Base-by-base conservation (phyloP, 2,329 filamentous ascomycete genomes). In the Drechslera avenae region DNA sequence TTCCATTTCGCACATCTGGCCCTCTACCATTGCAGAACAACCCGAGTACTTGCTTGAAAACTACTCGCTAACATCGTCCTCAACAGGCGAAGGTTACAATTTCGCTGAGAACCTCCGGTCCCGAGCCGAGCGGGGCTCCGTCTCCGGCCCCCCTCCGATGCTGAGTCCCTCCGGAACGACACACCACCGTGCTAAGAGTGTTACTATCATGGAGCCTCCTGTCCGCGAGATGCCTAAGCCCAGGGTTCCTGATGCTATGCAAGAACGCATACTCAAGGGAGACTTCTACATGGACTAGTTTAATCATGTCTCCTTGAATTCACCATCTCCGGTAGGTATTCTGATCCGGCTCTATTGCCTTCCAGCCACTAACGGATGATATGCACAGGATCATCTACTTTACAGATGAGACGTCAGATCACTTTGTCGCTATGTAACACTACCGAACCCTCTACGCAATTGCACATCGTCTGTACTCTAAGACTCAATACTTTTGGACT, bases 31-130 rank as follows among this genome's bases (percentile, higher is more conserved):
- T 50, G 57, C 62, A 57, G 68, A 68, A 41, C 66, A 71, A 59
- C 58, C 68, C 51, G 60, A 70, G 47, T 57, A 59, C 43, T 51
- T 53, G 41, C 55, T 69, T 43, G 67, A 61, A 50, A 77, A 86
- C 77, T 80, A 75, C 74, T 79, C 83, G 86, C 86, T 89, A 83
- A 89, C 86, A 49, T 64, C 60, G 76, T 78, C 74, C 67, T 75
- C 76, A 76, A 77, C 84, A 92, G 89, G 90, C 82, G 91, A 94
- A 82, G 90, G 90, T 75, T 96, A 95, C 83, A 96, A 96, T 78
- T 96, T 93, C 89, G 90, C 91, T 72, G 93, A 97, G 80, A 92
- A 96, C 79, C 86, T 97, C 81, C 90, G 91, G 75, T 88, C 87
- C 68, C 89, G 92, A 72, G 92, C 92, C 66, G 91, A 96, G 79